Evolutionary conservation across 257 asterid genomes (phyloP).

Genomic region (Rubia yunnanensis): DNA sequence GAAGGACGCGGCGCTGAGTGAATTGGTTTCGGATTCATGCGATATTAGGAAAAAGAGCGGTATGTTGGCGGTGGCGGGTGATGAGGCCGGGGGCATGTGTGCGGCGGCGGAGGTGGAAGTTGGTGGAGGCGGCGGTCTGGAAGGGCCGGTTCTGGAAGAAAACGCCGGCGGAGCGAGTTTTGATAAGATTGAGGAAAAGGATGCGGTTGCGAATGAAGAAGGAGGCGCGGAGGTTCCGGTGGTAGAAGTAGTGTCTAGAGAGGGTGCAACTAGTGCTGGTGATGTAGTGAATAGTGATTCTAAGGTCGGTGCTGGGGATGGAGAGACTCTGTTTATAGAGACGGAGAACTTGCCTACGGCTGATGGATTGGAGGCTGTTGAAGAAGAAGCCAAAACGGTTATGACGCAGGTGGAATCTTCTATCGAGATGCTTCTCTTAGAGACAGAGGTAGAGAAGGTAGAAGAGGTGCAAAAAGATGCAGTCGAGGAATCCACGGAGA

Average conservation of each 20-base stretch:
- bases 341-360: neutral
- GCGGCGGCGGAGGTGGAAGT: conserved; percentile 15
- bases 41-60: conserved; percentile 16
- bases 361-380: neutral
- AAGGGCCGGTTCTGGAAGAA: neutral
- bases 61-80: conserved; percentile 5
- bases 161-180: neutral
- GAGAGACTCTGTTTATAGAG: neutral
- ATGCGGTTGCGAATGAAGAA: conserved; percentile 3
- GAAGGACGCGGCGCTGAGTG: conserved; percentile 29
- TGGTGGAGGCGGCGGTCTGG: neutral
- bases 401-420: neutral
- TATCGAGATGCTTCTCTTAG: neutral
- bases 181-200: neutral
- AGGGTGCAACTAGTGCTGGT: neutral
- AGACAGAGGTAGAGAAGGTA: neutral
- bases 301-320: neutral
- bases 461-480: neutral
- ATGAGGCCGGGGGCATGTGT: neutral
- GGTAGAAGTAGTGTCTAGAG: neutral
- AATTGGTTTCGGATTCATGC: conserved; percentile 19
- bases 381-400: neutral
- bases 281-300: neutral
- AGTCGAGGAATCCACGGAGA: neutral
- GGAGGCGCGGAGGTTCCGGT: neutral